A percentile compares a stretch with the other conserved stretches of the same genome.
Conservation (phyloP, 179 eudicot genomes). For the Drosera spatulata region DNA sequence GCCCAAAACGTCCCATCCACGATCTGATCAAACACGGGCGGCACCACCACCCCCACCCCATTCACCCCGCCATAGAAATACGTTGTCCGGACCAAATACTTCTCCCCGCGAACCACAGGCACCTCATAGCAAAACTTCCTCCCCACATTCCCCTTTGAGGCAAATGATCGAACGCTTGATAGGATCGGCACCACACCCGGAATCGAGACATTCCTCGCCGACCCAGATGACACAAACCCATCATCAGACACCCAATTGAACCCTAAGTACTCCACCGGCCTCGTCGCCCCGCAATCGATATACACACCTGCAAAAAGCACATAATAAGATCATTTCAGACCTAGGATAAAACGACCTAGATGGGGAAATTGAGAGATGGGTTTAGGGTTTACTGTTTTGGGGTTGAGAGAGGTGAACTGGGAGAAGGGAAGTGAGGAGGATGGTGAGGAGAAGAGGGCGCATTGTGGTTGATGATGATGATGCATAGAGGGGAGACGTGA, state of each 20-base stretch:
- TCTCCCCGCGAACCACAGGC: neutral
- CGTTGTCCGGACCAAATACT: constrained; percentile 64
- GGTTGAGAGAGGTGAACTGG: constrained; percentile 26
- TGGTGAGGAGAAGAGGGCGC: constrained; percentile 6
- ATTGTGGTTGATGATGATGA: constrained; percentile 2
- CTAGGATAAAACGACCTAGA: neutral
- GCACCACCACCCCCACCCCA: constrained; percentile 34
- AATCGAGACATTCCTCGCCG: constrained; percentile 18
- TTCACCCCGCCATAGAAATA: constrained; percentile 82
- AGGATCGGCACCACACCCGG: constrained; percentile 11
- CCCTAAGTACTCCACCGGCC: constrained; percentile 14
- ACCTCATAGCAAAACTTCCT: no score
- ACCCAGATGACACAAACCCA: constrained; percentile 34
- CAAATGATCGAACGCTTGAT: no score
- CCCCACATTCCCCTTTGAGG: no score
- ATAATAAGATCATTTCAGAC: no score
- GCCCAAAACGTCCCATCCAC: constrained; percentile 83
- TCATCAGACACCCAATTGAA: constrained; percentile 52
- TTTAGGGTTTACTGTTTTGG: constrained; percentile 25
- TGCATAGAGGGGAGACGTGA: constrained; percentile 1
- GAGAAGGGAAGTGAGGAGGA: constrained; percentile 12
- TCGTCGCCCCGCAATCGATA: constrained; percentile 65
- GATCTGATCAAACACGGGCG: constrained; percentile 87
- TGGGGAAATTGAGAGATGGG: neutral
- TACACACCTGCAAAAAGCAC: constrained; percentile 31